These are phyloP conservation scores for Apiospora malaysiana DNA, from an alignment of 2,329 filamentous ascomycete species.

Conservation along the genomic window DNA sequence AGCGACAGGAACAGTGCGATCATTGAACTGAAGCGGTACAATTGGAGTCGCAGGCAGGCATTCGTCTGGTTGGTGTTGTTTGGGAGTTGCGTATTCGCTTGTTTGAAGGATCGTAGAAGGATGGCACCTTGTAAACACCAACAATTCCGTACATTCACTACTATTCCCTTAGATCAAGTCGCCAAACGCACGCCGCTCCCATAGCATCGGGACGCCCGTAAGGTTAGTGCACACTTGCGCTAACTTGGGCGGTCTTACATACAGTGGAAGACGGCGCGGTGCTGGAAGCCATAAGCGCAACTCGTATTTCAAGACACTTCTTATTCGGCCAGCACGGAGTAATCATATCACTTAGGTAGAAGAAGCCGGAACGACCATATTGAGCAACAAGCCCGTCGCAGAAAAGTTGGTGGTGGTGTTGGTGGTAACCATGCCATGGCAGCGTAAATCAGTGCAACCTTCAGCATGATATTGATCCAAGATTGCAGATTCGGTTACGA, in stretches of 20 bases:
- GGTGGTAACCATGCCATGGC: background rate
- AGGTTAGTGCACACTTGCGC: background rate
- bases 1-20: background rate
- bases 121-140: background rate
- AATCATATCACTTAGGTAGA: background rate
- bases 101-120: background rate
- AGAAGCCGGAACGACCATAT: background rate
- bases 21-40: background rate
- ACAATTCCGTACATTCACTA: too few relatives aligned
- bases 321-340: background rate
- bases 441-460: background rate
- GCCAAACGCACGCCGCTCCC: background rate
- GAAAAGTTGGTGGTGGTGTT: background rate
- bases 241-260: background rate
- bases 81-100: background rate
- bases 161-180: background rate
- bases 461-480: background rate
- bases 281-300: background rate
- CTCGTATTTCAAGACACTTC: background rate
- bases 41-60: too few relatives aligned
- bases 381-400: background rate
- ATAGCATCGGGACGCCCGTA: slow-evolving; percentile 10
- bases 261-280: background rate
- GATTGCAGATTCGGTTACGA: background rate
- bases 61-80: background rate